phyloP scores from a whole-genome alignment of 768 basidiomycete genomes.

The Trametes villosa region DNA sequence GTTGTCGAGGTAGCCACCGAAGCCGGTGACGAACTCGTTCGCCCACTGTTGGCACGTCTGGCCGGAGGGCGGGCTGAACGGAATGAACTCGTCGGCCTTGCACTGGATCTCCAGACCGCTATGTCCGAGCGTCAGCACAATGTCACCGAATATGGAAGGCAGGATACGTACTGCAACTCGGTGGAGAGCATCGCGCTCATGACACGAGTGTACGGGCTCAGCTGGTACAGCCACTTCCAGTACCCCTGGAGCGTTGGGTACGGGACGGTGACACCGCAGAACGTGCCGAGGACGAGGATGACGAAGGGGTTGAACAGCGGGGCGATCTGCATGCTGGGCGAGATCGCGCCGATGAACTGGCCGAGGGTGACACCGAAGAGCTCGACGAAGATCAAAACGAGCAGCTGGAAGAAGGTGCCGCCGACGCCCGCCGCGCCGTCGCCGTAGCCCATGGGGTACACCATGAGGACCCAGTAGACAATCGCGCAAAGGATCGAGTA shows the following conservation, averaged over 20 bases:
- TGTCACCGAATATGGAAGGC: background rate
- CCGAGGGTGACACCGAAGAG: conserved; percentile 74
- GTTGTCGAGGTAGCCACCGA: conserved; percentile 80
- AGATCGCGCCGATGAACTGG: conserved; percentile 73
- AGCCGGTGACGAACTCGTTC: conserved; percentile 57
- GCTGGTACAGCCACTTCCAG: conserved; percentile 81
- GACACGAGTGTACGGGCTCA: conserved; percentile 71
- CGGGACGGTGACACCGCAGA: conserved; percentile 84
- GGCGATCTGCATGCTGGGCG: conserved; percentile 73
- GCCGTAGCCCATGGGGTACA: conserved; percentile 71
- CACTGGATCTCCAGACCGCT: conserved; percentile 70
- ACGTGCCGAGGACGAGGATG: conserved; percentile 62
- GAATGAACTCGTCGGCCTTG: conserved; percentile 66
- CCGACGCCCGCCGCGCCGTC: conserved; percentile 61
- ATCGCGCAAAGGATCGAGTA: conserved; percentile 71
- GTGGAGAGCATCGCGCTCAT: conserved; percentile 77
- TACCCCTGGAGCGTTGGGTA: conserved; percentile 64
- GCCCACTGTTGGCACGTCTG: conserved; percentile 79
- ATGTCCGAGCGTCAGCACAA: conserved; percentile 22
- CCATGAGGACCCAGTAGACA: conserved; percentile 78
- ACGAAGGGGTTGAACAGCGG: conserved; percentile 83
- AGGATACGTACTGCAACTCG: conserved; percentile 60
- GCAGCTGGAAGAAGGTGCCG: conserved; percentile 73
- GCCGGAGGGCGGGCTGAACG: conserved; percentile 73
- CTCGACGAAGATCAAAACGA: conserved; percentile 73